A percentile compares a stretch with the other conserved stretches of the same genome.
phyloP scores from a whole-genome alignment of 192 early-diverging fungal species.

The Thamnidium elegans region DNA sequence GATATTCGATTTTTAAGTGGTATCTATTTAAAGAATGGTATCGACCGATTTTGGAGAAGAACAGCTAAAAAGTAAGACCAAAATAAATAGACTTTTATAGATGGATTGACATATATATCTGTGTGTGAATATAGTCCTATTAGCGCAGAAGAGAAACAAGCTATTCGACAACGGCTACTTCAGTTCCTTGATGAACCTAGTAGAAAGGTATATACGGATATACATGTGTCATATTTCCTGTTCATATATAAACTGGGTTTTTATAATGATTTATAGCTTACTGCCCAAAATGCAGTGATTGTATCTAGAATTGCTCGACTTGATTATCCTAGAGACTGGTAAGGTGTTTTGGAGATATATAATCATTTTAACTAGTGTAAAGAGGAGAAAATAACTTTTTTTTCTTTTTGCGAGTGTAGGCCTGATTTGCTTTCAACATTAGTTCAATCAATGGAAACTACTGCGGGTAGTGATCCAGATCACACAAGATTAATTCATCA shows the following conservation, averaged over 20 bases:
- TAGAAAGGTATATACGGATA: slow-evolving; percentile 47
- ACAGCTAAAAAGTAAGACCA: slow-evolving; percentile 58
- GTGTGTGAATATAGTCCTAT: slow-evolving; percentile 51
- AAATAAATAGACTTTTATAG: not conserved
- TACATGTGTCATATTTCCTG: not conserved
- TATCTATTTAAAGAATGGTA: slow-evolving; percentile 86
- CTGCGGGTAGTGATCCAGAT: slow-evolving; percentile 26
- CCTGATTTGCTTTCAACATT: slow-evolving; percentile 58
- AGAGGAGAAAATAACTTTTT: slow-evolving; percentile 2
- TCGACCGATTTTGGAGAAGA: slow-evolving; percentile 88
- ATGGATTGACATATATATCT: too few species aligned
- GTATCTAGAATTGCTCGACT: slow-evolving; percentile 79
- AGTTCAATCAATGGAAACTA: slow-evolving; percentile 54
- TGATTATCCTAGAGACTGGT: slow-evolving; percentile 90
- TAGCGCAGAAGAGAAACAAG: slow-evolving; percentile 63
- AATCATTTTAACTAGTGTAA: too few species aligned
- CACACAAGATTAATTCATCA: slow-evolving; percentile 56
- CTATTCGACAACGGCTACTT: slow-evolving; percentile 63
- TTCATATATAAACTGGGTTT: too few species aligned
- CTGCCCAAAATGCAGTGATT: slow-evolving; percentile 72
- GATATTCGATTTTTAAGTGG: slow-evolving; percentile 71
- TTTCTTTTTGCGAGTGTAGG: slow-evolving; percentile 32
- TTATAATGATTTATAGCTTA: slow-evolving; percentile 45
- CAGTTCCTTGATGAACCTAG: slow-evolving; percentile 67
- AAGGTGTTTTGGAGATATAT: not conserved